Percentiles rank a stretch among this genome's conserved stretches.
Conservation (phyloP, 257 asterid species). For the Petunia axillaris region DNA sequence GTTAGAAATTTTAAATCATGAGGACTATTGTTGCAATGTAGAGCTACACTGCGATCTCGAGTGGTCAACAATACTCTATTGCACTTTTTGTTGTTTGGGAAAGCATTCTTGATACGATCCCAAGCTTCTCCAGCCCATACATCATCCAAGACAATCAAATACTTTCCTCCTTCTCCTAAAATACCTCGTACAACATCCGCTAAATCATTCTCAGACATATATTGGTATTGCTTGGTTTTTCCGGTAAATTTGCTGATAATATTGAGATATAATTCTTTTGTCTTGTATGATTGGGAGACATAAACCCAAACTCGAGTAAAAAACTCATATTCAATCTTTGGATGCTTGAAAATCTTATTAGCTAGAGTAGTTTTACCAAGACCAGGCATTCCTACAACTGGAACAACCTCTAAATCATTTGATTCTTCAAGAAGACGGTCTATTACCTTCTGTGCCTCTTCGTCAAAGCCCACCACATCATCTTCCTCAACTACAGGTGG, state of each 20-base stretch:
- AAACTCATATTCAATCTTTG: slow-evolving; percentile 33
- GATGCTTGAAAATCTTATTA: slow-evolving; percentile 36
- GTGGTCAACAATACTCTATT: slow-evolving; percentile 55
- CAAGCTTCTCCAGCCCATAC: slow-evolving; percentile 14
- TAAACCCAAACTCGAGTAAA: slow-evolving; percentile 35
- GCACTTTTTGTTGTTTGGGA: slow-evolving; percentile 46
- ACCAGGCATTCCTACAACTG: slow-evolving; percentile 45
- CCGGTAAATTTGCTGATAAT: slow-evolving; percentile 27
- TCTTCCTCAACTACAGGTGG: slow-evolving; percentile 28
- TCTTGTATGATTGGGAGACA: slow-evolving; percentile 35
- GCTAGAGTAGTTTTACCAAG: slow-evolving; percentile 49
- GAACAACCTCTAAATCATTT: slow-evolving; percentile 30
- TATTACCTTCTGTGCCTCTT: slow-evolving; percentile 29
- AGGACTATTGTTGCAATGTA: slow-evolving; percentile 35
- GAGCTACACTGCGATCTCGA: slow-evolving; percentile 44
- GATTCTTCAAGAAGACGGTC: slow-evolving; percentile 31
- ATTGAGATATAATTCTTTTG: slow-evolving; percentile 32
- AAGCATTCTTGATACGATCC: slow-evolving; percentile 36
- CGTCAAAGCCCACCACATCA: slow-evolving; percentile 41
- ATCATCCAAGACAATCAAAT: slow-evolving; percentile 23
- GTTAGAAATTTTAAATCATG: slow-evolving; percentile 46
- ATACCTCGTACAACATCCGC: not conserved
- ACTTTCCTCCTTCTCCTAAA: not conserved
- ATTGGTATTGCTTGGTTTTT: not conserved
- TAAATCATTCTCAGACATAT: not conserved